Evolutionary conservation across 2,329 filamentous ascomycete species (phyloP).

Genomic region (Ascochyta clinopodiicola): DNA sequence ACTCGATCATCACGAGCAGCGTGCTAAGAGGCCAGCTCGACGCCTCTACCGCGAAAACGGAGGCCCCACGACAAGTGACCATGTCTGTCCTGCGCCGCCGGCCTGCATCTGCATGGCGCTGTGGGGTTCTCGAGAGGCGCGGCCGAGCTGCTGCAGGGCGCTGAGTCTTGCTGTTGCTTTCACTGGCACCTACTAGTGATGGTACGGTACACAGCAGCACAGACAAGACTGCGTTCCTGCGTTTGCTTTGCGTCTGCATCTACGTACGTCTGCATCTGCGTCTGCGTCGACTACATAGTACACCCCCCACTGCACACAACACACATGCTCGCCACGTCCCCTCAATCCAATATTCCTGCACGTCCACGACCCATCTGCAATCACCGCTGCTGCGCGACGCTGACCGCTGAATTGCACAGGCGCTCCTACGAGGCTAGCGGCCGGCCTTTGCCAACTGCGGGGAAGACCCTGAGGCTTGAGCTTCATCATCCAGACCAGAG

Average conservation of each 20-base stretch:
- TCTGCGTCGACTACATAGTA: no score
- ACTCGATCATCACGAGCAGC: slow-evolving; percentile 2
- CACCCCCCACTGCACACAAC: background rate
- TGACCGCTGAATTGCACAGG: slow-evolving; percentile 18
- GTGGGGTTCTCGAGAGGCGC: slow-evolving; percentile 22
- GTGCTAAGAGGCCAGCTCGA: slow-evolving; percentile 7
- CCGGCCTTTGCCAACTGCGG: slow-evolving; percentile 28
- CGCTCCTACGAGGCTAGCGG: slow-evolving; percentile 23
- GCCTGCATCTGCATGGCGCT: slow-evolving; percentile 25
- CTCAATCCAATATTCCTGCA: slow-evolving; percentile 6
- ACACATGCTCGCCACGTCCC: background rate
- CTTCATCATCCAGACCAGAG: slow-evolving; percentile 14
- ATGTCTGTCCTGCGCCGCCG: slow-evolving; percentile 17
- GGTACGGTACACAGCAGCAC: background rate
- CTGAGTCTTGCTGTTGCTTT: slow-evolving; percentile 1
- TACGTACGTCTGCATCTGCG: background rate
- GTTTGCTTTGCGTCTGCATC: background rate
- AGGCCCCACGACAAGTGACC: slow-evolving; percentile 16
- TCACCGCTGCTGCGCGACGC: slow-evolving; percentile 19
- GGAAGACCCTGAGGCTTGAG: slow-evolving; percentile 32
- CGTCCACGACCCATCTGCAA: slow-evolving; percentile 13
- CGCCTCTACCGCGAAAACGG: slow-evolving; percentile 2
- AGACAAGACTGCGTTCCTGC: background rate
- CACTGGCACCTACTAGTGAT: background rate
- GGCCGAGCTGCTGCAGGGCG: slow-evolving; percentile 20